A percentile compares a stretch with the other conserved stretches of the same genome.
Conservation (phyloP, 192 early-diverging fungal genomes). For the Phycomyces nitens region DNA sequence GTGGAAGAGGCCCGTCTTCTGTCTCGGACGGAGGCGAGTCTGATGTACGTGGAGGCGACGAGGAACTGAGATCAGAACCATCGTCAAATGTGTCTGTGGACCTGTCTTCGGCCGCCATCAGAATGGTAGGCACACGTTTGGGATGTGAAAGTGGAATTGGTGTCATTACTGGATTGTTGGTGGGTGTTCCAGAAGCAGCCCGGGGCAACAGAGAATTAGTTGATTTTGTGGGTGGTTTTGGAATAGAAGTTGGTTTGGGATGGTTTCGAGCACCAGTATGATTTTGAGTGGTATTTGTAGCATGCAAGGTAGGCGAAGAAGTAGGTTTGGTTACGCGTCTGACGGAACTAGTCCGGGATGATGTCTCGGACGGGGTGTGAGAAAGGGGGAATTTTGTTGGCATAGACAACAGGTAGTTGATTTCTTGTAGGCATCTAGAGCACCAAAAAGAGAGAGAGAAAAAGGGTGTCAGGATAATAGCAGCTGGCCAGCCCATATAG, state of each 20-base stretch:
- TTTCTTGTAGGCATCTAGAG: conserved; percentile 62
- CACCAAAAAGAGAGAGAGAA: neutral
- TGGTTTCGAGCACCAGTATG: conserved; percentile 4
- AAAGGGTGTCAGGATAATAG: neutral
- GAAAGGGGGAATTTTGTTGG: conserved; percentile 34
- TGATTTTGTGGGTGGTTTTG: too few species aligned
- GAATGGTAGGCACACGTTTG: neutral
- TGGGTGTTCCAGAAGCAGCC: neutral
- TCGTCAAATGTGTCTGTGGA: neutral
- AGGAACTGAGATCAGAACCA: neutral
- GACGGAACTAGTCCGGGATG: conserved; percentile 7
- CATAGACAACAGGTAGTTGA: conserved; percentile 49
- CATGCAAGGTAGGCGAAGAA: conserved; percentile 13
- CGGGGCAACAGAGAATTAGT: too few species aligned
- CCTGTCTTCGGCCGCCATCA: neutral
- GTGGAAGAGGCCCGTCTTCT: neutral
- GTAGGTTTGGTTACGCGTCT: conserved; percentile 1
- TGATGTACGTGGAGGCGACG: neutral
- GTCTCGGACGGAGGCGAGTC: neutral
- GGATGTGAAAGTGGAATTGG: conserved; percentile 6
- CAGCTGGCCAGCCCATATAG: too few species aligned
- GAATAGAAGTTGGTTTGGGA: too few species aligned
- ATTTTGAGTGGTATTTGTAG: conserved; percentile 3
- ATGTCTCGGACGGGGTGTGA: neutral
- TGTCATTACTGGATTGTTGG: neutral